A percentile compares a stretch with the other conserved stretches of the same genome.
Evolutionary conservation across 164 flowering plant genomes (phyloP).

Genomic region (Dillenia suffruticosa): DNA sequence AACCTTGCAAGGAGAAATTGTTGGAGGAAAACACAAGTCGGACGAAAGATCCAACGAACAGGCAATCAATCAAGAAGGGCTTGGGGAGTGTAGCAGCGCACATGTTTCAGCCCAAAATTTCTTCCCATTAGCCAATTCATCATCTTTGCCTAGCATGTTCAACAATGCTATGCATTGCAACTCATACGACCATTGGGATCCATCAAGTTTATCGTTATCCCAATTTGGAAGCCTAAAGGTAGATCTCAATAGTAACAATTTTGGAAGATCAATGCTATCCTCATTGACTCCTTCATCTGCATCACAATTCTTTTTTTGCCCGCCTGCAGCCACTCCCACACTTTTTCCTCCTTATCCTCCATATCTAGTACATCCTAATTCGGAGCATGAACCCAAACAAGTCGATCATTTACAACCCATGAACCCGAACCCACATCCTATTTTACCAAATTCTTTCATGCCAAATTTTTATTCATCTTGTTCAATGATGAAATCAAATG

Average conservation of each 20-base stretch:
- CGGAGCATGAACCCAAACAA: slow-evolving; percentile 41
- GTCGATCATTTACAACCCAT: slow-evolving; percentile 42
- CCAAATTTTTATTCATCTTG: slow-evolving; percentile 19
- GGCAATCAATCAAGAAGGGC: slow-evolving; percentile 15
- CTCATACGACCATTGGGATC: slow-evolving; percentile 46
- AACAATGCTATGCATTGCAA: slow-evolving; percentile 30
- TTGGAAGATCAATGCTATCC: slow-evolving; percentile 25
- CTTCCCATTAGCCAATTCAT: slow-evolving; percentile 21
- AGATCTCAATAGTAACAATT: slow-evolving; percentile 31
- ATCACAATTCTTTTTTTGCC: slow-evolving; percentile 43
- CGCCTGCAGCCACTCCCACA: slow-evolving; percentile 34
- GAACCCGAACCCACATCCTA: slow-evolving; percentile 32
- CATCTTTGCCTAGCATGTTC: slow-evolving; percentile 26
- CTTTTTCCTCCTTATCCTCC: slow-evolving; percentile 27
- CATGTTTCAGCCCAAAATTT: slow-evolving; percentile 21
- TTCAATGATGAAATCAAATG: slow-evolving; percentile 28
- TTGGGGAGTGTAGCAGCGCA: slow-evolving; percentile 15
- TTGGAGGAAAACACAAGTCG: slow-evolving; percentile 18
- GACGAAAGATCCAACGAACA: slow-evolving; percentile 18
- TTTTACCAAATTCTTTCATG: slow-evolving; percentile 24
- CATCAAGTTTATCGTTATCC: slow-evolving; percentile 31
- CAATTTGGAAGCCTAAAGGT: slow-evolving; percentile 30
- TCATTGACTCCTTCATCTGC: slow-evolving; percentile 32
- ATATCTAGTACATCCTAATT: not conserved
- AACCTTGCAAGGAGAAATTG: slow-evolving; percentile 11